A percentile compares a stretch with the other conserved stretches of the same genome.
These are phyloP conservation scores for Eleusine indica DNA, from an alignment of 176 grass and related monocot species.

Conservation along the genomic window DNA sequence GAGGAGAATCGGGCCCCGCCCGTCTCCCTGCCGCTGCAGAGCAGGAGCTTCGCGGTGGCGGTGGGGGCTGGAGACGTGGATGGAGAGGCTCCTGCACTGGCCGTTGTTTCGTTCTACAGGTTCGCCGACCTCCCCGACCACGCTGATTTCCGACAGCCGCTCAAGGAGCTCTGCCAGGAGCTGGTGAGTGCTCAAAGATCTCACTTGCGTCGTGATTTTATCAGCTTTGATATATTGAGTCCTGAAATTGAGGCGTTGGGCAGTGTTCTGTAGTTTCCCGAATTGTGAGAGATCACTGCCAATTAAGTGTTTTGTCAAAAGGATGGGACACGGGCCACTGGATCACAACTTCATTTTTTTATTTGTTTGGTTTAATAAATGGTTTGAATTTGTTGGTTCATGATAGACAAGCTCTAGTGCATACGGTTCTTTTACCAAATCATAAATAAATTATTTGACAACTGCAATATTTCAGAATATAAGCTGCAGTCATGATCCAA, in stretches of 20 bases:
- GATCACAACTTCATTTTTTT: no score
- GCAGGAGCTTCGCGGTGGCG: conserved; percentile 41
- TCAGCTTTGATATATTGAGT: conserved; percentile 6
- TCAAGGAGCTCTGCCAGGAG: conserved; percentile 87
- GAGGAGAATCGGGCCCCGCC: conserved; percentile 6
- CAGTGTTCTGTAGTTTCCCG: no score
- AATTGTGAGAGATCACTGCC: background rate
- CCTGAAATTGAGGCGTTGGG: background rate
- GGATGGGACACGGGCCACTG: background rate
- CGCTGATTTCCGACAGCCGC: conserved; percentile 56
- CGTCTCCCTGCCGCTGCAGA: conserved; percentile 22
- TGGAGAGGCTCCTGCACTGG: conserved; percentile 32
- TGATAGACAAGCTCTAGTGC: background rate
- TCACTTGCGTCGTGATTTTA: background rate
- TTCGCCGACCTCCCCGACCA: conserved; percentile 87
- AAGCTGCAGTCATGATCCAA: background rate
- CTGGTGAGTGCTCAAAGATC: conserved; percentile 52
- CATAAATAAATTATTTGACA: background rate
- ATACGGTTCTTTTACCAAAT: background rate
- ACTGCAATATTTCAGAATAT: background rate
- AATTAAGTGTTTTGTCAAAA: background rate
- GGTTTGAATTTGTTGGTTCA: background rate
- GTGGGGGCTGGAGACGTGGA: background rate
- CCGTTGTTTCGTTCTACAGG: conserved; percentile 87
- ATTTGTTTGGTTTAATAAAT: background rate